Base-by-base conservation (phyloP, 441 rosid genomes). In the Manihot esculenta region DNA sequence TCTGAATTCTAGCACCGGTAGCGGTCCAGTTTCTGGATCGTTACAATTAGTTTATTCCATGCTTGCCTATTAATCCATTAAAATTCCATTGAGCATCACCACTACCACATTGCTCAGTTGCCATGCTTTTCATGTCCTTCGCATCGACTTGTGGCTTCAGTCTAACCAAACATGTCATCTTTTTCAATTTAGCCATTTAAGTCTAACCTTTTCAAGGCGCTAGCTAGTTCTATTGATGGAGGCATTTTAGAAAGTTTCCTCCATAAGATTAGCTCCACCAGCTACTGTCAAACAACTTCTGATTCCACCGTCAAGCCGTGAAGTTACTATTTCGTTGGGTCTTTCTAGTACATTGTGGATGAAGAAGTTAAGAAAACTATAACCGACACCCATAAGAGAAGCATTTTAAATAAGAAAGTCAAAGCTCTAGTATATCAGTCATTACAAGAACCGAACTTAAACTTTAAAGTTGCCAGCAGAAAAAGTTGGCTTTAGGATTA, bases 151-250 rank as follows among this genome's bases (percentile, higher is more conserved):
- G 0, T 94, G 99, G 97, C 86, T 92, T 1, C 65, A 61, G 7
- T 77, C 92, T 4, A 89, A 88, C 47, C 97, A 83, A n/a, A 89
- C 95, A 0, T 94, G 99, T 77, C 99, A 97, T 17, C 89, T 94
- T 24, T 94, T 97, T 62, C 95, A n/a, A 80, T 90, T 62, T 79
- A 76, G 56, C 84, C 86, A 20, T 78, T 94, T 4, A 91, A 90
- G 0, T 76, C 94, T 3, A 91, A 87, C 70, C 60, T 90, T 42
- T 71, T 85, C 65, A 90, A 87, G 73, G 63, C 85, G 2, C 55
- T 84, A 30, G 70, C 80, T 10, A 68, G 57, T 6, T 63, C 80
- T 10, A 53, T 11, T 10, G 78, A 21, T 17, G 73, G 10, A 21
- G 42, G 45, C 7, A 67, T 35, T 11, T 76, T 71, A 26, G 87